These are phyloP conservation scores for Williopsis jadinii DNA, from an alignment of 1,139 yeast species.

Conservation along the genomic window DNA sequence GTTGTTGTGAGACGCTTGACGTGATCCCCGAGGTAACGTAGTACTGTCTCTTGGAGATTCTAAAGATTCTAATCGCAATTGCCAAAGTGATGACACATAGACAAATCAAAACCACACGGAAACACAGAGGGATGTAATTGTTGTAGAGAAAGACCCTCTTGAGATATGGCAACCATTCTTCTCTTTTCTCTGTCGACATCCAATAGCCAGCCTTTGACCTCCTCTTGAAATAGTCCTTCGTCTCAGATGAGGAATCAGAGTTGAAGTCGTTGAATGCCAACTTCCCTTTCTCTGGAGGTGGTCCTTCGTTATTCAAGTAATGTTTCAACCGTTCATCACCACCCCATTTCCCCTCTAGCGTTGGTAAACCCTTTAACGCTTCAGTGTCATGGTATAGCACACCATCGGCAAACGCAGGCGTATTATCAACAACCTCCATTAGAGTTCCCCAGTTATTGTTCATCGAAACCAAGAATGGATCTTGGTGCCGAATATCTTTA, in stretches of 20 bases:
- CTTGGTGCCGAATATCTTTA: conserved; percentile 6
- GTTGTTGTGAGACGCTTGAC: conserved; percentile 54
- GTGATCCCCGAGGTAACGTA: conserved; percentile 15
- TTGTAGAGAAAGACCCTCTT: conserved; percentile 58
- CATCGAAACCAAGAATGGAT: conserved; percentile 23
- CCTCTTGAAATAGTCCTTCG: conserved; percentile 27
- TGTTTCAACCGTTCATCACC: conserved; percentile 58
- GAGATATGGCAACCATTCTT: conserved; percentile 58
- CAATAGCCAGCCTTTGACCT: conserved; percentile 57
- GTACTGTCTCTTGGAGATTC: conserved; percentile 32
- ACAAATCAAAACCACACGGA: conserved; percentile 61
- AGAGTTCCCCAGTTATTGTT: conserved; percentile 24
- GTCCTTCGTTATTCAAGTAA: conserved; percentile 34
- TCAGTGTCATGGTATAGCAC: conserved; percentile 17
- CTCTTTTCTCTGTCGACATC: conserved; percentile 59
- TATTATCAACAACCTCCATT: conserved; percentile 22
- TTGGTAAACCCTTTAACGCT: conserved; percentile 19
- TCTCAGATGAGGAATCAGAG: conserved; percentile 14
- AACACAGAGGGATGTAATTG: conserved; percentile 73
- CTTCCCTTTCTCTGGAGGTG: conserved; percentile 16
- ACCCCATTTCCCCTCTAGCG: conserved; percentile 52
- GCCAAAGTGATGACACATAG: conserved; percentile 60
- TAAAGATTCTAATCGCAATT: conserved; percentile 58
- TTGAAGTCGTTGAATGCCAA: conserved; percentile 1
- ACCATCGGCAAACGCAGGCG: conserved; percentile 23